A percentile compares a stretch with the other conserved stretches of the same genome.
phyloP scores from a whole-genome alignment of 495 filamentous ascomycete species.

The Beverwykella pulmonaria region DNA sequence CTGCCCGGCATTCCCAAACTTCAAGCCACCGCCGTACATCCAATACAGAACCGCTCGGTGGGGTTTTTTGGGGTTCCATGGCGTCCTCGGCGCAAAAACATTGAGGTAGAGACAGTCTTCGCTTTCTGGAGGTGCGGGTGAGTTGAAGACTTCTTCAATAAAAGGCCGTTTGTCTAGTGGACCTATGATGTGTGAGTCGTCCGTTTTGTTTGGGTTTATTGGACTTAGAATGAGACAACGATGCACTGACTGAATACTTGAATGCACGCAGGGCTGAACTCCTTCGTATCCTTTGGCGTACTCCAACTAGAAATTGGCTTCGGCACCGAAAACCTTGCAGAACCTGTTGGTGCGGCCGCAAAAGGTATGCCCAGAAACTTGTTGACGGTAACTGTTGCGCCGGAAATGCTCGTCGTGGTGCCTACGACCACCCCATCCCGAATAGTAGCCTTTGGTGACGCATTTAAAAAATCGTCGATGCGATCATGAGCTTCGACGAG shows the following conservation, averaged over 20 bases:
- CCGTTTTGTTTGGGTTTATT: constrained; percentile 46
- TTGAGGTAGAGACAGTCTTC: constrained; percentile 50
- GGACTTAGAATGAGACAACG: neutral
- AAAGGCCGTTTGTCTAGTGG: constrained; percentile 35
- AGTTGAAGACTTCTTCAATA: constrained; percentile 43
- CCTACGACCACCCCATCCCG: constrained; percentile 38
- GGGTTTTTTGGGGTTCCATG: constrained; percentile 47
- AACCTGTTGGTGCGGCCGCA: constrained; percentile 37
- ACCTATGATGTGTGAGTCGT: constrained; percentile 28
- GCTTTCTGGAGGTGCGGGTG: constrained; percentile 42
- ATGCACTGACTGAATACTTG: constrained; percentile 44
- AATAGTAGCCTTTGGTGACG: neutral
- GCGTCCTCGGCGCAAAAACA: constrained; percentile 41
- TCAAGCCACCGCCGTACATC: constrained; percentile 35
- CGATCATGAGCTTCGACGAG: neutral
- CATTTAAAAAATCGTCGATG: neutral
- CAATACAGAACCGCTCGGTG: constrained; percentile 44
- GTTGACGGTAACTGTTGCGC: constrained; percentile 36
- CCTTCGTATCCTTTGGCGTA: constrained; percentile 39
- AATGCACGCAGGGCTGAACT: constrained; percentile 45
- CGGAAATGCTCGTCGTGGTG: constrained; percentile 35
- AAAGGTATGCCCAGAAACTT: constrained; percentile 46
- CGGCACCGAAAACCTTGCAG: constrained; percentile 46
- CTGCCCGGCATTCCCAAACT: constrained; percentile 19
- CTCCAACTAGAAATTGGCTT: constrained; percentile 29